Evolutionary conservation across 2,329 filamentous ascomycete species (phyloP), one percentile per base, ranked within the genome.

Genomic region (Diaporthe capsici): DNA sequence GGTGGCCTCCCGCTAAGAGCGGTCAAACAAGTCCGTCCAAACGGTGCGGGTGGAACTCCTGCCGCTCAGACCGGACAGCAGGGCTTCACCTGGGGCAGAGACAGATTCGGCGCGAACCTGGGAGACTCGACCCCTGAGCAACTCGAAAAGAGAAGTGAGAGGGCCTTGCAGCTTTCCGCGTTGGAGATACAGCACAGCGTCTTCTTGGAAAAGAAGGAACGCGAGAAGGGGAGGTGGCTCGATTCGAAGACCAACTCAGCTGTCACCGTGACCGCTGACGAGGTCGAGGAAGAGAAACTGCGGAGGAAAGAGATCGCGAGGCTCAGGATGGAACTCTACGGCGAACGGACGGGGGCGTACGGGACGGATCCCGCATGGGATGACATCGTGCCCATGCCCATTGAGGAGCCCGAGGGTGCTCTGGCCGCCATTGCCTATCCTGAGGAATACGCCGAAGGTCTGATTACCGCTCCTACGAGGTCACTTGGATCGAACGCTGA

Each of bases 401-500:
- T 97, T 80, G 90, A 95, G 81, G 96, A 98, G 85, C 94, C 95
- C 76, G 93, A 92, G 79, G 89, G 93, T 79, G 95, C 96, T 39
- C 90, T 99, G 75, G 96, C 96, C n/a, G 92, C 93, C 76, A 99
- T 99, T 84, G 93, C 96, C 75, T 99, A 99, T 84, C 91, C 93
- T 3, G 92, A 95, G 44, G 93, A 97, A 78, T 99, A 99, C 84
- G 91, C 93, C 77, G 96, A 98, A 87, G 89, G 91, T 92, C 84
- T 49, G 63, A 44, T 20, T 37, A 3, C 12, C 20, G 20, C 42
- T 2, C 22, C 15, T 15, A 8, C 2, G n/a, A 25, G 20, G 8
- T 8, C 5, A 2, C 3, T 4, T 76, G 85, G 76, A 31, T 8
- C n/a, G 13, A 28, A 31, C 8, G 67, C 53, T 78, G 47, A 77